Percentiles rank a stretch among this genome's conserved stretches.
These are phyloP conservation scores for Pouteria glomerata DNA, from an alignment of 148 eudicot genomes.

Conservation along the genomic window DNA sequence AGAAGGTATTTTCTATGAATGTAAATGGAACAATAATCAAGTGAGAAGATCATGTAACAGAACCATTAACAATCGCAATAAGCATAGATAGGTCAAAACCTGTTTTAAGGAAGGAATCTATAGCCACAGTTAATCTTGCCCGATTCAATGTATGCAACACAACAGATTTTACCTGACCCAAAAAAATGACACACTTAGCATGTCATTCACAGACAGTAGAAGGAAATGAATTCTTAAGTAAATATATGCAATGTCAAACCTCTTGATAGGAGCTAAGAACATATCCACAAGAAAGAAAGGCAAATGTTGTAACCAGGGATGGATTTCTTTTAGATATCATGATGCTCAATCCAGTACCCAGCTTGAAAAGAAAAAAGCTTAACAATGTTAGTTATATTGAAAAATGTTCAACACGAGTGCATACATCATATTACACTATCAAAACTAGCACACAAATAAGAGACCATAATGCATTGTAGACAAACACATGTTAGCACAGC, in stretches of 20 bases:
- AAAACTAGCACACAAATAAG: no score
- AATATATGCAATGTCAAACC: conserved; percentile 49
- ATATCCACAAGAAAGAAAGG: conserved; percentile 91
- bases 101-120: conserved; percentile 81
- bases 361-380: conserved; percentile 36
- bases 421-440: background rate
- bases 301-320: conserved; percentile 70
- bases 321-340: conserved; percentile 78
- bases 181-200: no score
- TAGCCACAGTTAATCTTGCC: conserved; percentile 87
- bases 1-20: no score
- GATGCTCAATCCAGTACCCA: conserved; percentile 95
- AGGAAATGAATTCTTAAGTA: no score
- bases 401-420: background rate
- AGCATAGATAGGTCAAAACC: conserved; percentile 36
- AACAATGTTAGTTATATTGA: background rate
- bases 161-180: conserved; percentile 85
- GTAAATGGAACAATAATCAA: no score
- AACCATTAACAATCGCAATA: background rate
- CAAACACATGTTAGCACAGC: background rate
- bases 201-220: no score
- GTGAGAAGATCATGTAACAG: conserved; percentile 3
- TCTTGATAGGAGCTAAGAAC: conserved; percentile 88
- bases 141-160: conserved; percentile 84
- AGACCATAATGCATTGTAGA: background rate